A percentile compares a stretch with the other conserved stretches of the same genome.
Evolutionary conservation across 2,329 filamentous ascomycete genomes (phyloP).

Genomic region (Scedosporium apiospermum): DNA sequence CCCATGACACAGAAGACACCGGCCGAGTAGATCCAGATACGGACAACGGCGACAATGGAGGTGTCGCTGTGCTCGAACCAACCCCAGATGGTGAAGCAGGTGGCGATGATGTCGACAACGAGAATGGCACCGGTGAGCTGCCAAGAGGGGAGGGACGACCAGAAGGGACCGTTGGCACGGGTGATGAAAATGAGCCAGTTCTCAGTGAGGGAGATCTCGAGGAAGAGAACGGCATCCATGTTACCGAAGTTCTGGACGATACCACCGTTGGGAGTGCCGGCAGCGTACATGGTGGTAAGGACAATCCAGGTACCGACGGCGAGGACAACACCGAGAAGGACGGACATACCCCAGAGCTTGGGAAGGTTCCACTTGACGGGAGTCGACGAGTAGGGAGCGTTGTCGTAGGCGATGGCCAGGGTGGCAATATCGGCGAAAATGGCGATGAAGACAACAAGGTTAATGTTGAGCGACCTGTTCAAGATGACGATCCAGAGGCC

Average conservation of each 20-base stretch:
- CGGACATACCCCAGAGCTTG: conserved; percentile 83
- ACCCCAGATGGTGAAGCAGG: conserved; percentile 77
- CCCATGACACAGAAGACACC: conserved; percentile 81
- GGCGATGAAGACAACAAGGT: conserved; percentile 86
- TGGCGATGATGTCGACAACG: conserved; percentile 73
- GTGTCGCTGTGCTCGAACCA: conserved; percentile 65
- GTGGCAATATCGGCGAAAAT: conserved; percentile 93
- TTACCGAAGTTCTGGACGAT: conserved; percentile 85
- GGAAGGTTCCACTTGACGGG: conserved; percentile 94
- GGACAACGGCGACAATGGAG: conserved; percentile 73
- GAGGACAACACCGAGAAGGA: conserved; percentile 72
- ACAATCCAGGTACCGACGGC: conserved; percentile 82
- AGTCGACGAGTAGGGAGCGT: conserved; percentile 74
- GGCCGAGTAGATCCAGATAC: conserved; percentile 87
- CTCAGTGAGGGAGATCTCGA: conserved; percentile 82
- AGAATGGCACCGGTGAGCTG: conserved; percentile 71
- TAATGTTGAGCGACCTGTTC: conserved; percentile 74
- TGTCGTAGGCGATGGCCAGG: conserved; percentile 87
- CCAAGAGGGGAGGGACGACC: conserved; percentile 83
- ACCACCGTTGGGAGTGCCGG: conserved; percentile 59
- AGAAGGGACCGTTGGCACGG: conserved; percentile 85
- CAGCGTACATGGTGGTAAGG: conserved; percentile 69
- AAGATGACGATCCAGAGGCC: conserved; percentile 86
- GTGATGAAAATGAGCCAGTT: conserved; percentile 98
- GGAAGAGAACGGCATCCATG: conserved; percentile 74